A percentile compares a stretch with the other conserved stretches of the same genome.
Conservation (phyloP, 2,329 filamentous ascomycete species). For the Monilinia fructigena region DNA sequence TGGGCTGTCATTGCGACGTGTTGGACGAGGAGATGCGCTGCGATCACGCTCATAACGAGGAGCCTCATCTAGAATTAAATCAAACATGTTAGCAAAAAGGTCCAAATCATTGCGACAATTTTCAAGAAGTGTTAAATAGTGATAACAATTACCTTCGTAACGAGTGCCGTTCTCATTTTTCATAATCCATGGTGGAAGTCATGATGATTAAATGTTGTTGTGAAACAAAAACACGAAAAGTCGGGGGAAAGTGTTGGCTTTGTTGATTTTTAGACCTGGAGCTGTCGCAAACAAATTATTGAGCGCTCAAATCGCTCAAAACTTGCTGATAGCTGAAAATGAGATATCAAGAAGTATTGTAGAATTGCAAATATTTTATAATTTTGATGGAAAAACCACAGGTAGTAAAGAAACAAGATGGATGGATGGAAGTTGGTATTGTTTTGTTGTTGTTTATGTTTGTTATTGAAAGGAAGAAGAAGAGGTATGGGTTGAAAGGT, state of each 20-base stretch:
- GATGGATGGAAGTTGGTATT: background rate
- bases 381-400: background rate
- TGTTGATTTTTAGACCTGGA: conserved; percentile 5
- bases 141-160: conserved; percentile 56
- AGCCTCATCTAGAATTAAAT: conserved; percentile 53
- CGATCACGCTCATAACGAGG: conserved; percentile 67
- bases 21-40: conserved; percentile 62
- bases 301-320: conserved; percentile 23
- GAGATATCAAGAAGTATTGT: conserved; percentile 3
- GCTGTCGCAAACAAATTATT: conserved; percentile 23
- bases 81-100: conserved; percentile 23
- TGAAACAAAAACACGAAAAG: conserved; percentile 20
- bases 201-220: conserved; percentile 34
- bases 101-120: background rate
- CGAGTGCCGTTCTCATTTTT: conserved; percentile 64
- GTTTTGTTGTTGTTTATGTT: too few species aligned
- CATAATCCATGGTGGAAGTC: conserved; percentile 66
- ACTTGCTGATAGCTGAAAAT: conserved; percentile 9
- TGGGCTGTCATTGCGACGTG: conserved; percentile 53
- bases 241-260: background rate
- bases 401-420: conserved; percentile 13
- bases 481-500: conserved; percentile 13
- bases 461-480: background rate
- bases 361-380: conserved; percentile 11
- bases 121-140: background rate